Evolutionary conservation across 2,329 filamentous ascomycete genomes (phyloP), one percentile per base, ranked within the genome.

Genomic region (Hypoxylon sp.): DNA sequence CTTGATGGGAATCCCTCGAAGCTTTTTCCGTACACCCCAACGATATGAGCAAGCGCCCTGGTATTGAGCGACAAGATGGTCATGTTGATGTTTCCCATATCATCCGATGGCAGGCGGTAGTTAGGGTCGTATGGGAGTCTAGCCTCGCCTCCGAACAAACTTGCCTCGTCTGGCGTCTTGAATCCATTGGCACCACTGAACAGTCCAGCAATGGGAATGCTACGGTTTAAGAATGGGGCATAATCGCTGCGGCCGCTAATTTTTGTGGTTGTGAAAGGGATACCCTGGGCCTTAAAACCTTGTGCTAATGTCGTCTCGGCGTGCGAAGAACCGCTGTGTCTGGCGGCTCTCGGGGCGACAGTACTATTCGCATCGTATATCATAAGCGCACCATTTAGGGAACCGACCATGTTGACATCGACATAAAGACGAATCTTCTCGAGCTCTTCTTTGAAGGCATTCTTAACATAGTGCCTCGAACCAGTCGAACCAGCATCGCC

Each of bases 231-330:
- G 20, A 59, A 59, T 4, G 48, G 29, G 4, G 52, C 48, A 26
- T 59, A 59, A 20, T 56, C 51, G 26, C 51, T 53, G 12, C 55
- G 51, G 26, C 53, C 53, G 29, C 34, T 56, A 44, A 56, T 47
- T 26, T 47, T n/a, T n/a, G 52, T 36, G 2, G 3, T 44, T 20
- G 2, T 31, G 11, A 25, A 29, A 3, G 19, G 9, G 12, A 26
- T 4, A 6, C 30, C 29, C 11, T 59, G 44, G 21, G n/a, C 25
- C 2, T 25, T 11, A 15, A 59, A 59, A n/a, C 51, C 55, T 7
- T 38, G 3, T 11, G 6, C 17, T 13, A 57, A 30, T 11, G 17
- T 37, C 6, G 1, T 1, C 29, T 43, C 26, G 9, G 49, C 54
- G 4, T 40, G 12, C 12, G 5, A 26, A 6, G 49, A 53, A 13